Evolutionary conservation across 352 stramenopile species (phyloP).

Genomic region (Pythium angustatum): DNA sequence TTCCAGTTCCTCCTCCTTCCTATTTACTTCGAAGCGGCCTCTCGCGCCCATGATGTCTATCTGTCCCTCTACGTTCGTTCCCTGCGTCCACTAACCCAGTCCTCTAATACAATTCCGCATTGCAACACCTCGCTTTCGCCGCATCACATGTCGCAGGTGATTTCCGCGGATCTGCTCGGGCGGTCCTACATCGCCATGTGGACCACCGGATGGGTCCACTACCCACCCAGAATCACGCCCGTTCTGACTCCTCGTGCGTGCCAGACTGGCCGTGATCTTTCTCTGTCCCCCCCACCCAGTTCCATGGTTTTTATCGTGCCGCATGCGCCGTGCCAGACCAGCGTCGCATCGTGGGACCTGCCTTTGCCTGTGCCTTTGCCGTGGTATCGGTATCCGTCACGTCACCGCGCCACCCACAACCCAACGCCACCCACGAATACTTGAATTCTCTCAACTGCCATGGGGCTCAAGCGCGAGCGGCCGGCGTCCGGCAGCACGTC

Average conservation of each 20-base stretch:
- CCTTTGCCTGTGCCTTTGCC: too few relatives aligned
- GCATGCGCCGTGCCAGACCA: neutral
- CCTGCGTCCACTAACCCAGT: too few relatives aligned
- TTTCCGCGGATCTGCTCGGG: neutral
- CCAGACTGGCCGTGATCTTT: neutral
- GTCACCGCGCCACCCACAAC: neutral
- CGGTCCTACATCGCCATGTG: conserved; percentile 8
- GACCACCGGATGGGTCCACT: neutral
- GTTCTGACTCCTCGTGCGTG: conserved; percentile 5
- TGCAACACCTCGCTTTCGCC: too few relatives aligned
- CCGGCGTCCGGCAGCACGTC: neutral
- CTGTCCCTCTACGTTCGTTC: neutral
- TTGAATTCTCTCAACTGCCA: too few relatives aligned
- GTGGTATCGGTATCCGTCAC: too few relatives aligned
- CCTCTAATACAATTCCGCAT: neutral
- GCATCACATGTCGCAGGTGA: neutral
- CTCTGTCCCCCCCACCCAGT: neutral
- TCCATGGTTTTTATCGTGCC: neutral
- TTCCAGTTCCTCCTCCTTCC: neutral
- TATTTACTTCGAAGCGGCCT: conserved; percentile 1
- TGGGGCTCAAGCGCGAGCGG: conserved; percentile 22
- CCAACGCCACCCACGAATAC: neutral
- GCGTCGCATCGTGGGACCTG: neutral
- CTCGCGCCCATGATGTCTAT: too few relatives aligned
- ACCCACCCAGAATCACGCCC: neutral